A percentile compares a stretch with the other conserved stretches of the same genome.
phyloP scores from a whole-genome alignment of 371 early-diverging fungal species.

The Actinomortierella ambigua region DNA sequence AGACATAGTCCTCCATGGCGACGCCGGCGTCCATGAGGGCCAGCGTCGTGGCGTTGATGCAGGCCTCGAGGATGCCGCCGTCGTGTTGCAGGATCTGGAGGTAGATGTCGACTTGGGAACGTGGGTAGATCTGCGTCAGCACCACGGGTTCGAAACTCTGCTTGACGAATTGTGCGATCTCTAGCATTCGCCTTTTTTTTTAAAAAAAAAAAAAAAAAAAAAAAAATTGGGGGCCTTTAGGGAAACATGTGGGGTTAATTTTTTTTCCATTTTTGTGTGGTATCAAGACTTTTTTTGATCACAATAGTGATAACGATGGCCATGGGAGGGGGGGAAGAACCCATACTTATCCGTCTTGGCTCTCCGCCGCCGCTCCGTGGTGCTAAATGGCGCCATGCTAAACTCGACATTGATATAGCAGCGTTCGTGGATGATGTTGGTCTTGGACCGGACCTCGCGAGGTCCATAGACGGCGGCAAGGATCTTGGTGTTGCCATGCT shows the following conservation, averaged over 20 bases:
- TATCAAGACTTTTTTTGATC: too few relatives aligned
- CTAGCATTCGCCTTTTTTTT: conserved; percentile 74
- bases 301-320: too few relatives aligned
- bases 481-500: conserved; percentile 96
- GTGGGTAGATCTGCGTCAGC: conserved; percentile 72
- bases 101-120: conserved; percentile 92
- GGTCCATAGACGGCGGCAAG: conserved; percentile 95
- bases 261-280: too few relatives aligned
- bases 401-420: conserved; percentile 90
- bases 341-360: conserved; percentile 83
- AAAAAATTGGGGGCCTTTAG: neutral
- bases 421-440: conserved; percentile 71
- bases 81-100: conserved; percentile 92
- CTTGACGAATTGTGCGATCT: conserved; percentile 82
- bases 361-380: conserved; percentile 84
- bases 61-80: conserved; percentile 86
- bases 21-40: conserved; percentile 98
- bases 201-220: neutral
- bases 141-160: conserved; percentile 94
- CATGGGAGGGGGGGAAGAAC: neutral
- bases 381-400: conserved; percentile 90
- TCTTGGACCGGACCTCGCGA: conserved; percentile 76
- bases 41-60: conserved; percentile 93
- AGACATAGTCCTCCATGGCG: conserved; percentile 94
- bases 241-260: conserved; percentile 2